Evolutionary conservation across 1,284 basidiomycete genomes (phyloP), one percentile per base, ranked within the genome.

Genomic region (Puccinia novopanici): DNA sequence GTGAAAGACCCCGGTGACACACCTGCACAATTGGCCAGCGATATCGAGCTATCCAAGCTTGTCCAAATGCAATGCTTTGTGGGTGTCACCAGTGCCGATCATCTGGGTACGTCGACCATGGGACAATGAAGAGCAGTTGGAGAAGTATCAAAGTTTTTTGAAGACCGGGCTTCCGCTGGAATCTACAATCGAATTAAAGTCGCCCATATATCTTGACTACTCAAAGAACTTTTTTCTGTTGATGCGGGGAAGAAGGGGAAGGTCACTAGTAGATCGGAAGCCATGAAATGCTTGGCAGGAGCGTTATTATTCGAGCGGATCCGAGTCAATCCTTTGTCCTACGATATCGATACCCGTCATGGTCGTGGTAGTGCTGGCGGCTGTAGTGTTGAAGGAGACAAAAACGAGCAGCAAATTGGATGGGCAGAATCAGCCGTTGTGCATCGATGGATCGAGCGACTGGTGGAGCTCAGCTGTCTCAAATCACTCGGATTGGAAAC

Each of bases 1-100:
- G 82, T 82, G 8, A 65, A 54, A 45, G 30, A 30, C n/a, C 3
- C 24, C 17, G n/a, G 40, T 59, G 48, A 42, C 68, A 13, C 61
- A 34, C 79, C 81, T 24, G 45, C 84, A 48, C 82, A 70, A 70
- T 70, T 83, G 50, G 83, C 85, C 55, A 84, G 85, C 71, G 67
- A 61, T 22, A 65, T 52, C 50, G 74, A 83, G 22, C 68, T 83
- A 17, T 79, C 82, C 10, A 84, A 85, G 40, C 71, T 86, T 34
- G 80, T 84, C 19, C 73, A 83, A 30, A 84, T 85, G 77, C 82
- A 84, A 70, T 82, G 83, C 30, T 80, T 84, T 15, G 84, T 84
- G 0, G 65, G 52, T 42, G n/a, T 15, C n/a, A 15, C 17, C 52
- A 40, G 9, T 27, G 63, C 15, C 12, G 75, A 70, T 48, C 82